phyloP scores from a whole-genome alignment of 202 grass and related monocot genomes.

The Bolboschoenoplectus hybrid region DNA sequence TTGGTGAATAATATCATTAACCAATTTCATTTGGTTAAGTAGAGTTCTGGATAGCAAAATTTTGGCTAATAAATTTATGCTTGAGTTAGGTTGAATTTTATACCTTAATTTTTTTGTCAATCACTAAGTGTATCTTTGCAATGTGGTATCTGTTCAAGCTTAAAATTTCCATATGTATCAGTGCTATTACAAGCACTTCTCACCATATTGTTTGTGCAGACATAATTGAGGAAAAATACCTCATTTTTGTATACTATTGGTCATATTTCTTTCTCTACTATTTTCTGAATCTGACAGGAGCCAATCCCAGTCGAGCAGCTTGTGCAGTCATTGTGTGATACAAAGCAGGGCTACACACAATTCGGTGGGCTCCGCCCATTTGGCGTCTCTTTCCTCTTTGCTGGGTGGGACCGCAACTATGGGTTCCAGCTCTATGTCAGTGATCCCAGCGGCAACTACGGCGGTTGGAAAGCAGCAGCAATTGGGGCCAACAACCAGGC shows the following conservation, averaged over 20 bases:
- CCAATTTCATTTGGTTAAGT: slow-evolving; percentile 12
- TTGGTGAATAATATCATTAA: background rate
- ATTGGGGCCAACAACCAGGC: slow-evolving; percentile 95
- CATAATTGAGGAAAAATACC: background rate
- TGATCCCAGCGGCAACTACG: slow-evolving; percentile 88
- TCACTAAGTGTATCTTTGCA: background rate
- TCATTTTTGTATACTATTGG: background rate
- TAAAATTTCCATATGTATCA: background rate
- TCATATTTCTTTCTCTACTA: background rate
- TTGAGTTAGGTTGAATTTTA: slow-evolving; percentile 5
- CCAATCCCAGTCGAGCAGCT: slow-evolving; percentile 96
- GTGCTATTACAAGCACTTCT: background rate
- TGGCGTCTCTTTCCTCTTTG: slow-evolving; percentile 96
- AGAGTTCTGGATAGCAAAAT: background rate
- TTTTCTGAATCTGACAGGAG: slow-evolving; percentile 42
- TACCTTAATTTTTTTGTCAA: background rate
- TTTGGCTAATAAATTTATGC: background rate
- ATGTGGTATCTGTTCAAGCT: background rate
- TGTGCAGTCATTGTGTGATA: slow-evolving; percentile 94
- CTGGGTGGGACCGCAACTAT: slow-evolving; percentile 89
- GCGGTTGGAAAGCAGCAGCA: slow-evolving; percentile 92
- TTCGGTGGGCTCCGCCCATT: slow-evolving; percentile 97
- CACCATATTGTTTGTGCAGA: background rate
- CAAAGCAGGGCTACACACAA: slow-evolving; percentile 98
- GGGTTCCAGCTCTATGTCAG: slow-evolving; percentile 98